These are phyloP conservation scores for Thalassiosira exigua DNA, from an alignment of 352 stramenopile genomes.

Conservation along the genomic window DNA sequence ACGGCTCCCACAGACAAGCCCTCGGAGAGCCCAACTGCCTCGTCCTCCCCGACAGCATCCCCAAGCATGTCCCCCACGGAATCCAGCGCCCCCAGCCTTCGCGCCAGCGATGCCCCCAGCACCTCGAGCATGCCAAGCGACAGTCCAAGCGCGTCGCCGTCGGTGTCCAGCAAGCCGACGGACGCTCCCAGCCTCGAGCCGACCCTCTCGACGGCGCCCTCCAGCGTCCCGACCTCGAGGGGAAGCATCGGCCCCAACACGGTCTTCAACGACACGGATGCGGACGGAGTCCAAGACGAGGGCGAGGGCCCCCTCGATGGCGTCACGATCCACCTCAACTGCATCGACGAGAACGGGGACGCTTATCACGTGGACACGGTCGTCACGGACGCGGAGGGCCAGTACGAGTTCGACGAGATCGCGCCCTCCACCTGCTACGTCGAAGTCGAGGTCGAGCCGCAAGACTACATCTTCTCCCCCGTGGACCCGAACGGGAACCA, in stretches of 20 bases:
- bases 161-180: slow-evolving; percentile 8
- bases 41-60: slow-evolving; percentile 10
- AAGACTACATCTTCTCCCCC: slow-evolving; percentile 31
- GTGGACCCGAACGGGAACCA: slow-evolving; percentile 43
- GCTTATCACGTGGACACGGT: not conserved
- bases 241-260: slow-evolving; percentile 39
- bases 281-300: slow-evolving; percentile 37
- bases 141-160: not conserved
- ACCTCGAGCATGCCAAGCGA: not conserved
- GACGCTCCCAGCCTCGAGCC: not conserved
- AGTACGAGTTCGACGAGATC: slow-evolving; percentile 32
- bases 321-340: slow-evolving; percentile 24
- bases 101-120: not conserved
- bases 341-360: not conserved
- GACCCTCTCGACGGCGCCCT: slow-evolving; percentile 11
- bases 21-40: slow-evolving; percentile 1
- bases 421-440: slow-evolving; percentile 30
- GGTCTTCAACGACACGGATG: slow-evolving; percentile 47
- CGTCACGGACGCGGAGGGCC: slow-evolving; percentile 26
- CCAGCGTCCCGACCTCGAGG: slow-evolving; percentile 16
- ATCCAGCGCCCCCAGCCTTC: not conserved
- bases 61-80: slow-evolving; percentile 9
- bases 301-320: slow-evolving; percentile 23
- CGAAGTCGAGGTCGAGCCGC: slow-evolving; percentile 9
- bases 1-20: not conserved